phyloP scores from a whole-genome alignment of 1,139 yeast species.

The Taphrina wiesneri region DNA sequence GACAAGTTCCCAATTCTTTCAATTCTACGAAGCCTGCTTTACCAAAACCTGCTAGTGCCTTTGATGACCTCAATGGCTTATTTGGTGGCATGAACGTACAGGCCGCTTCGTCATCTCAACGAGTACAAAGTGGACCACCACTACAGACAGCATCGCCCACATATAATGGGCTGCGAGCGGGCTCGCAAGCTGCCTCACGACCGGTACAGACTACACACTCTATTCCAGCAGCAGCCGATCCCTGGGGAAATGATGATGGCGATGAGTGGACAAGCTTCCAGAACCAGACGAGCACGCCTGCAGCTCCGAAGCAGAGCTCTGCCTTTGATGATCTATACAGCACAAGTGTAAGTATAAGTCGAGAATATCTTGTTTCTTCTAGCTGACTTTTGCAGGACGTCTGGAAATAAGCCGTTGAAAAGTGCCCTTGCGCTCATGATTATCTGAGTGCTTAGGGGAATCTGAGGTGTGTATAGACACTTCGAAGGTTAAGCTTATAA shows the following conservation, averaged over 20 bases:
- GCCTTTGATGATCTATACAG: slow-evolving; percentile 30
- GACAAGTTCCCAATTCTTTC: neutral
- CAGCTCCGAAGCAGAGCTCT: slow-evolving; percentile 2
- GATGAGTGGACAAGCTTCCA: neutral
- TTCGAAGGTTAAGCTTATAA: too few species aligned
- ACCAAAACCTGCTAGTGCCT: neutral
- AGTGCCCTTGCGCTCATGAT: too few species aligned
- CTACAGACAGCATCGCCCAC: neutral
- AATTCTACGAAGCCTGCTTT: neutral
- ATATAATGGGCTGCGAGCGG: neutral
- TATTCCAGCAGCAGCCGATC: neutral
- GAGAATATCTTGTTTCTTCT: neutral
- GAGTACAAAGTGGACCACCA: neutral
- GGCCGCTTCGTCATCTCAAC: slow-evolving; percentile 9
- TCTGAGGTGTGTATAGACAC: too few species aligned
- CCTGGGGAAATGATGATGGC: slow-evolving; percentile 6
- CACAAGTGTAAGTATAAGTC: slow-evolving; percentile 16
- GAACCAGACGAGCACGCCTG: neutral
- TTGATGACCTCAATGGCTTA: slow-evolving; percentile 19
- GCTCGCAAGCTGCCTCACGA: neutral
- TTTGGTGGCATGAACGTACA: slow-evolving; percentile 24
- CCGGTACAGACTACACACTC: neutral
- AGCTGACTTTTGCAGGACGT: slow-evolving; percentile 11
- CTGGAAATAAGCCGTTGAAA: slow-evolving; percentile 30
- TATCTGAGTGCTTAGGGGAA: too few species aligned